These are phyloP conservation scores for Wickerhamiella galacta DNA, from an alignment of 805 yeast species.

Conservation along the genomic window DNA sequence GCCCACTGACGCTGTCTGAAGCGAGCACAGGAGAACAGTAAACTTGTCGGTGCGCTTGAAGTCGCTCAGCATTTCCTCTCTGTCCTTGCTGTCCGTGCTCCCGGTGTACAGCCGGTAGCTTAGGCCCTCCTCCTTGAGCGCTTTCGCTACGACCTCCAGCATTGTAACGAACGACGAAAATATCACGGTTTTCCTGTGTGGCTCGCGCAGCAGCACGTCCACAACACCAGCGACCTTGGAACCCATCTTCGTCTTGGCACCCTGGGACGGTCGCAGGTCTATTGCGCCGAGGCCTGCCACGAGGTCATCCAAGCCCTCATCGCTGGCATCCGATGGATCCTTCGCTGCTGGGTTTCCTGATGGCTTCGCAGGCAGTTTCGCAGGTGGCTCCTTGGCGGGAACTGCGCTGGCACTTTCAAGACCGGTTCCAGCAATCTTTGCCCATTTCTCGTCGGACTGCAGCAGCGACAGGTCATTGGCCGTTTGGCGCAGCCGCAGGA, in stretches of 20 bases:
- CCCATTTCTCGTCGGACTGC: neutral
- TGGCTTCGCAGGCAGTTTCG: no score
- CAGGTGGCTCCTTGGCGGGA: no score
- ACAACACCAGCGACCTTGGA: constrained; percentile 24
- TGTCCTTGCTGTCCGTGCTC: constrained; percentile 17
- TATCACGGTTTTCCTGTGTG: constrained; percentile 27
- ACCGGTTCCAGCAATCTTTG: neutral
- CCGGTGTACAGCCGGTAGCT: constrained; percentile 25
- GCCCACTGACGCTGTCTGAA: constrained; percentile 31
- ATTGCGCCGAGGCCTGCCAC: constrained; percentile 16
- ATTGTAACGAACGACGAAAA: constrained; percentile 30
- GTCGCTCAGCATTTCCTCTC: constrained; percentile 19
- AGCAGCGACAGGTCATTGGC: constrained; percentile 8
- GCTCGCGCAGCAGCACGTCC: constrained; percentile 21
- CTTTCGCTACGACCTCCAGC: constrained; percentile 20
- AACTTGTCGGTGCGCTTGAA: constrained; percentile 15
- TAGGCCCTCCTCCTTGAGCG: constrained; percentile 20
- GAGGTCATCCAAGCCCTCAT: constrained; percentile 20
- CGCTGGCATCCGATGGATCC: no score
- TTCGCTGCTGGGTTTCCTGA: no score
- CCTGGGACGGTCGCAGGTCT: no score
- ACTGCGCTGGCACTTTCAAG: no score
- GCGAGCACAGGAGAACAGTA: constrained; percentile 26
- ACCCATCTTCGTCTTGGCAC: constrained; percentile 6
- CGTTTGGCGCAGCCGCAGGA: constrained; percentile 11